These are phyloP conservation scores for Crithidia expoeki DNA, from an alignment of 208 protist species.

Conservation along the genomic window DNA sequence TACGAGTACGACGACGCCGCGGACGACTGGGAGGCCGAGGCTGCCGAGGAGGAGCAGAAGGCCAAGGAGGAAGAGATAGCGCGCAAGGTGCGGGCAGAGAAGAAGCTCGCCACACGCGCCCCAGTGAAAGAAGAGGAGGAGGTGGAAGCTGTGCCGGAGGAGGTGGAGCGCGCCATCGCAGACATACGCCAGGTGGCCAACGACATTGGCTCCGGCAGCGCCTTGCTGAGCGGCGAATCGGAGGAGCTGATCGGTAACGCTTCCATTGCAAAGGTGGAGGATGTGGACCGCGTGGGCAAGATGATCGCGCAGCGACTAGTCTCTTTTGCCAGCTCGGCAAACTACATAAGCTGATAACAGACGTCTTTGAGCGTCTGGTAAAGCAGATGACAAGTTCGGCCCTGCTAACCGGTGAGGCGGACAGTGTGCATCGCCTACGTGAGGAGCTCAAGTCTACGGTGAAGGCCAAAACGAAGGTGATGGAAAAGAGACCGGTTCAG, in stretches of 20 bases:
- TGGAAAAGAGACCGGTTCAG: constrained; percentile 20
- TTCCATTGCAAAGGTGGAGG: constrained; percentile 35
- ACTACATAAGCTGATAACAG: constrained; percentile 56
- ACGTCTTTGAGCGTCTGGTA: constrained; percentile 56
- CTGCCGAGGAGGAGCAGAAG: constrained; percentile 60
- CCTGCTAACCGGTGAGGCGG: constrained; percentile 47
- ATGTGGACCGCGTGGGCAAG: constrained; percentile 47
- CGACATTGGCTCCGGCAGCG: constrained; percentile 42
- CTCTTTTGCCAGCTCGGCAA: constrained; percentile 33
- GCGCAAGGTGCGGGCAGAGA: constrained; percentile 51
- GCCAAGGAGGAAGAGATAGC: constrained; percentile 55
- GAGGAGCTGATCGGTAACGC: constrained; percentile 51
- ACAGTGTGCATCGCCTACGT: constrained; percentile 46
- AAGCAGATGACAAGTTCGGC: constrained; percentile 46
- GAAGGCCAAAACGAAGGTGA: constrained; percentile 45
- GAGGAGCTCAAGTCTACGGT: constrained; percentile 53
- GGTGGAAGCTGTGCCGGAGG: constrained; percentile 51
- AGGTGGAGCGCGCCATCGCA: constrained; percentile 57
- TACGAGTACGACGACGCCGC: constrained; percentile 78
- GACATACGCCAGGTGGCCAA: constrained; percentile 64
- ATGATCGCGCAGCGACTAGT: constrained; percentile 66
- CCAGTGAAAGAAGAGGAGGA: constrained; percentile 44
- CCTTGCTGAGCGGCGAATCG: constrained; percentile 36
- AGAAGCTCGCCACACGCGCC: constrained; percentile 70
- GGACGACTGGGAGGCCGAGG: constrained; percentile 88